A percentile compares a stretch with the other conserved stretches of the same genome.
Conservation (phyloP, 768 basidiomycete species). For the Coprinopsis strossmayeri region DNA sequence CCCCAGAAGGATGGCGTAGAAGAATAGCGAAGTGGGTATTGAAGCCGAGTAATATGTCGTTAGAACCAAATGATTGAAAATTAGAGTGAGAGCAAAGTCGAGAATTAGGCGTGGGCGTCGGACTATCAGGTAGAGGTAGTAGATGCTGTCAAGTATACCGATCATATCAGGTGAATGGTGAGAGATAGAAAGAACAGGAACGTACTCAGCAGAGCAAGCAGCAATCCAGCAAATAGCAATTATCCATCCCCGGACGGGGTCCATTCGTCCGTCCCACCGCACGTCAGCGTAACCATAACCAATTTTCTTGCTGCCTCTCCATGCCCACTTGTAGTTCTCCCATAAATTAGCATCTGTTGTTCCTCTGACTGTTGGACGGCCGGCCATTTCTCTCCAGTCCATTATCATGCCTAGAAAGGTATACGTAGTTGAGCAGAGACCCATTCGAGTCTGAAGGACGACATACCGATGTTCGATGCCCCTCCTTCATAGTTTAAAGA, state of each 20-base stretch:
- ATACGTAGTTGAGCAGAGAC: background rate
- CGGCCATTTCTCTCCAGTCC: constrained; percentile 97
- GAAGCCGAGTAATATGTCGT: constrained; percentile 88
- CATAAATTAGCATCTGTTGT: constrained; percentile 57
- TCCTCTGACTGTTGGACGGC: constrained; percentile 66
- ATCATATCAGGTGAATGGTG: constrained; percentile 2
- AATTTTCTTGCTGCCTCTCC: constrained; percentile 76
- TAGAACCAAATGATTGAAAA: constrained; percentile 88
- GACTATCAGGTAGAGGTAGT: constrained; percentile 81
- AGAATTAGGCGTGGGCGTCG: constrained; percentile 90
- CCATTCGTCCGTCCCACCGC: constrained; percentile 62
- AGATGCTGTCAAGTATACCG: constrained; percentile 36
- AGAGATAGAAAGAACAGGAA: constrained; percentile 20
- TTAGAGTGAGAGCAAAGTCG: constrained; percentile 87
- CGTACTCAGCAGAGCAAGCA: constrained; percentile 82
- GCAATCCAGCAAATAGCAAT: constrained; percentile 83
- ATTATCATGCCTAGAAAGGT: constrained; percentile 69
- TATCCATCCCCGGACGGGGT: constrained; percentile 84
- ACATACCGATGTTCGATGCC: constrained; percentile 68
- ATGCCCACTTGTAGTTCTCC: constrained; percentile 63
- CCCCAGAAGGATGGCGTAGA: constrained; percentile 75
- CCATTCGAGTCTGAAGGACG: background rate
- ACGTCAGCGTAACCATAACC: constrained; percentile 50
- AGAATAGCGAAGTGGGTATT: constrained; percentile 86
- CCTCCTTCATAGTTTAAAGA: constrained; percentile 73